These are phyloP conservation scores for Fomitopsis palustris DNA, from an alignment of 1,284 basidiomycete species.

Conservation along the genomic window DNA sequence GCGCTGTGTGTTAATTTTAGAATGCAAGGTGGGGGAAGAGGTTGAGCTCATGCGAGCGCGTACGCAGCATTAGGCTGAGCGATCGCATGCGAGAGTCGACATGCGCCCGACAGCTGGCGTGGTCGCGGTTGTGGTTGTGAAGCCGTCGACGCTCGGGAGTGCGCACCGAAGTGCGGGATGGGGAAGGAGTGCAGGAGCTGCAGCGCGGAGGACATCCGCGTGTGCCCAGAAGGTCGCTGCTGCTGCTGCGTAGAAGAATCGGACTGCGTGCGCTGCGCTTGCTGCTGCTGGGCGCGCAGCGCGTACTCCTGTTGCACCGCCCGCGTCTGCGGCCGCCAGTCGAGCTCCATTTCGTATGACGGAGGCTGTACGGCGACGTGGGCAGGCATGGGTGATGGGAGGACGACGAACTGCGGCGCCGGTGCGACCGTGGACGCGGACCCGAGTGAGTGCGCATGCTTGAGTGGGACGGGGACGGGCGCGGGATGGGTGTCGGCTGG, in stretches of 20 bases:
- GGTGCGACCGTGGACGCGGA: not conserved
- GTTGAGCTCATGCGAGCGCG: slow-evolving; percentile 2
- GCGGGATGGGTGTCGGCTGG: slow-evolving; percentile 16
- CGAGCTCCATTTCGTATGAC: not conserved
- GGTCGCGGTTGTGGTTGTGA: not conserved
- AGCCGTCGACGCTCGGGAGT: slow-evolving; percentile 17
- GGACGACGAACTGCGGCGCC: slow-evolving; percentile 7
- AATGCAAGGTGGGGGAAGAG: not conserved
- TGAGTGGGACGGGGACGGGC: slow-evolving; percentile 11
- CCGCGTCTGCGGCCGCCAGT: slow-evolving; percentile 2
- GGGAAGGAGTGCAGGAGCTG: slow-evolving; percentile 29
- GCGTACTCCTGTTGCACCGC: slow-evolving; percentile 1
- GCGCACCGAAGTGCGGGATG: slow-evolving; percentile 24
- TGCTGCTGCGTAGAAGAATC: slow-evolving; percentile 8
- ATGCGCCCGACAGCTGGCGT: not conserved
- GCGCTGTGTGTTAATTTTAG: not conserved
- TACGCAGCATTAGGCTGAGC: not conserved
- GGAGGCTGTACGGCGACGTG: slow-evolving; percentile 1
- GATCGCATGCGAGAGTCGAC: not conserved
- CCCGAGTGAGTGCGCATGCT: slow-evolving; percentile 12
- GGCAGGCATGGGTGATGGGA: slow-evolving; percentile 9
- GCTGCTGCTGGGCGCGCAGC: not conserved
- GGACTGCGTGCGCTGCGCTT: slow-evolving; percentile 4
- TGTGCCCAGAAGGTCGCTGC: slow-evolving; percentile 5
- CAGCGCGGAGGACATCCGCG: slow-evolving; percentile 18